phyloP scores from a whole-genome alignment of 768 basidiomycete species.

The Mrakia gelida region DNA sequence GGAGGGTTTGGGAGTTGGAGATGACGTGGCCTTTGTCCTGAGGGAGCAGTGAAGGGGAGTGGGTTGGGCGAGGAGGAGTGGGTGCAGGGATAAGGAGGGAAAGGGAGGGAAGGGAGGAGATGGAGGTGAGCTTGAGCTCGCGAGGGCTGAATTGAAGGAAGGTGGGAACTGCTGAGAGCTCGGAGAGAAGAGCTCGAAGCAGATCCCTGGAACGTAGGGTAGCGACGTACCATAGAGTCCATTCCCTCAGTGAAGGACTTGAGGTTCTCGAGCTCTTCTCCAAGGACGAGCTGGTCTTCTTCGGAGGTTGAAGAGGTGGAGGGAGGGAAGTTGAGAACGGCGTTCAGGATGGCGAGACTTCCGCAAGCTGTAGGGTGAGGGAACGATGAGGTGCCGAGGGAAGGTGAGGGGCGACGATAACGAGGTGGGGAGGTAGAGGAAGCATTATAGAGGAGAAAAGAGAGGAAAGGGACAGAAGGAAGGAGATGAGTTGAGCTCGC shows the following conservation, averaged over 20 bases:
- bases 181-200: background rate
- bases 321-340: constrained; percentile 51
- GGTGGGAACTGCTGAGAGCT: background rate
- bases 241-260: constrained; percentile 74
- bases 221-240: constrained; percentile 56
- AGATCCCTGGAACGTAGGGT: constrained; percentile 47
- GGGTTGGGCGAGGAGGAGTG: too few species aligned
- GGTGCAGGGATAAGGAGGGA: constrained; percentile 49
- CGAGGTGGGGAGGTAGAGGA: too few species aligned
- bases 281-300: constrained; percentile 39
- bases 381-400: too few species aligned
- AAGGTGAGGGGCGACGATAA: too few species aligned
- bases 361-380: constrained; percentile 57
- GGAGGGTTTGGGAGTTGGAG: constrained; percentile 30
- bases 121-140: background rate
- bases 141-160: background rate
- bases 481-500: too few species aligned
- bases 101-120: constrained; percentile 51
- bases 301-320: constrained; percentile 31
- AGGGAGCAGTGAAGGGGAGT: too few species aligned
- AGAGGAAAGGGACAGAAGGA: too few species aligned
- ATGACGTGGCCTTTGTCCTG: constrained; percentile 14
- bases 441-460: too few species aligned
- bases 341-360: constrained; percentile 89
- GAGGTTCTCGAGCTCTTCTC: constrained; percentile 64